Evolutionary conservation across 495 filamentous ascomycete genomes (phyloP), one percentile per base, ranked within the genome.

Genomic region (Podospora pseudoanserina): DNA sequence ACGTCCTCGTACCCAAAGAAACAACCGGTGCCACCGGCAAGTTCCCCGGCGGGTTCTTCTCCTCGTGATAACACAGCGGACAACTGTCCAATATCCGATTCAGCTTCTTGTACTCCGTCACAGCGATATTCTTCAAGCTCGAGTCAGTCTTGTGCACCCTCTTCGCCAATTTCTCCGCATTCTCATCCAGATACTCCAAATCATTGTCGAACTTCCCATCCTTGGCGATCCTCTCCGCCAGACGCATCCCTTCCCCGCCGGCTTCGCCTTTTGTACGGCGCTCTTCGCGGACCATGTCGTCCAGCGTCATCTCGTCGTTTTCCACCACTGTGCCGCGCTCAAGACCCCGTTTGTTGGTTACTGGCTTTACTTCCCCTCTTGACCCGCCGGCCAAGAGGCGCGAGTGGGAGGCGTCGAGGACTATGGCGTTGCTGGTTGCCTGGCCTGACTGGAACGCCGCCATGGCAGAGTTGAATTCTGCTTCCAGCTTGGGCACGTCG

Each of bases 141-240:
- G 93, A 86, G 70, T 97, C 92, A 66, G 89, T 92, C 75, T 92
- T 94, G 70, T 94, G 91, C 4, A 97, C 90, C 30, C 91, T 89
- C 75, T 89, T 91, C n/a, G 94, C 92, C 11, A 99, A 85, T 73
- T 96, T 96, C 60, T 86, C 84, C 19, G 95, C 95, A 75, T 98
- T 97, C 68, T 98, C 95, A 76, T 99, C 96, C 81, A 99, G 90
- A 77, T 99, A 99, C 62, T 99, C 94, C 63, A 98, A 84, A 74
- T 97, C 92, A 72, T 96, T 90, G 85, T 91, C 87, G 74, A 97
- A 99, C 75, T 94, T 97, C 28, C 77, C 88, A 80, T 99, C 95
- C 70, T 96, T 94, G 58, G 92, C 89, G 69, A 99, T 98, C 63
- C 92, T 86, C 73, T 98, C 94, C 26, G 95, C 95, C 15, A 97